A percentile compares a stretch with the other conserved stretches of the same genome.
These are phyloP conservation scores for Setomelanomma holmii DNA, from an alignment of 2,329 filamentous ascomycete species.

Conservation along the genomic window DNA sequence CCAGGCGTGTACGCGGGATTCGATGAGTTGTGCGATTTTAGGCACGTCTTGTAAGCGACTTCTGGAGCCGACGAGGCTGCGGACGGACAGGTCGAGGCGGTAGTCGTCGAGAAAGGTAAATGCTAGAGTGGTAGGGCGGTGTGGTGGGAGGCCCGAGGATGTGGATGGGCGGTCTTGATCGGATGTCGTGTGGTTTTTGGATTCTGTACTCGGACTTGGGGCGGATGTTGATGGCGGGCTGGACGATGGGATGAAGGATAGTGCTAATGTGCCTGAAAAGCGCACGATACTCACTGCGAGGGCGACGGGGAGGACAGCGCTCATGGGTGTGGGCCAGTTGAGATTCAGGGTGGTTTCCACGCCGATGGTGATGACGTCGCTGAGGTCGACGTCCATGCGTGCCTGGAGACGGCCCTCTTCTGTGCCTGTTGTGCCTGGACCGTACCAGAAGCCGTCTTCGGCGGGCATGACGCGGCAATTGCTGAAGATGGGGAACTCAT, in stretches of 20 bases:
- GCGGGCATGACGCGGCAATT: conserved; percentile 96
- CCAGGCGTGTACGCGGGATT: conserved; percentile 81
- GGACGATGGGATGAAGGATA: conserved; percentile 83
- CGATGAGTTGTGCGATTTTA: conserved; percentile 85
- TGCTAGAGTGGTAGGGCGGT: conserved; percentile 80
- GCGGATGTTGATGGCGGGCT: conserved; percentile 29
- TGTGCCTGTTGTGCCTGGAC: conserved; percentile 55
- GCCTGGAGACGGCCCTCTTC: conserved; percentile 85
- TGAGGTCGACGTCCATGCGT: conserved; percentile 94
- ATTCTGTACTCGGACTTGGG: conserved; percentile 39
- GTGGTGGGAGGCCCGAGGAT: conserved; percentile 27
- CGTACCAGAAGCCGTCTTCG: conserved; percentile 69
- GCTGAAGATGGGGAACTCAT: conserved; percentile 98
- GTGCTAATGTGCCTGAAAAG: conserved; percentile 92
- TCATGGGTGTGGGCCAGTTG: conserved; percentile 90
- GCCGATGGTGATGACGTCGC: conserved; percentile 92
- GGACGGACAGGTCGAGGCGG: conserved; percentile 80
- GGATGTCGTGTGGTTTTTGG: conserved; percentile 25
- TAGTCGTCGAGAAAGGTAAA: conserved; percentile 95
- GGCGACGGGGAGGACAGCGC: conserved; percentile 89
- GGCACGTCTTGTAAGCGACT: conserved; percentile 83
- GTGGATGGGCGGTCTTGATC: conserved; percentile 54
- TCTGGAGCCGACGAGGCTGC: conserved; percentile 80
- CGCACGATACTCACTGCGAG: conserved; percentile 89
- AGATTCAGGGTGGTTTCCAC: conserved; percentile 92